A percentile compares a stretch with the other conserved stretches of the same genome.
These are phyloP conservation scores for Ceratocystis variospora DNA, from an alignment of 2,329 filamentous ascomycete species.

Conservation along the genomic window DNA sequence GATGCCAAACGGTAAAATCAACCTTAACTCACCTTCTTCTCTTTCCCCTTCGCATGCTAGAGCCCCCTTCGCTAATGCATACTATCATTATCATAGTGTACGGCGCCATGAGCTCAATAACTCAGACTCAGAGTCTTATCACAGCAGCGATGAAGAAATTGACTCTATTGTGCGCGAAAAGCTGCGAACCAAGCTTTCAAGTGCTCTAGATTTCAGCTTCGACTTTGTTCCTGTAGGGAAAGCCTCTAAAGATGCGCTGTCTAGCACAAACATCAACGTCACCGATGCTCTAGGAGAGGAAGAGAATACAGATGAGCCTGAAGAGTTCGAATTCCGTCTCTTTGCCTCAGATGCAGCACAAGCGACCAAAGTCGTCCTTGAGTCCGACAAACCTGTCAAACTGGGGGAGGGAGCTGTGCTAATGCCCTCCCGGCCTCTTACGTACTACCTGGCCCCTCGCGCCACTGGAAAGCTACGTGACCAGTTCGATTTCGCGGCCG, in stretches of 20 bases:
- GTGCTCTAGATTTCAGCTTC: constrained; percentile 15
- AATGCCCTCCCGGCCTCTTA: constrained; percentile 29
- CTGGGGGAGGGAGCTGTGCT: constrained; percentile 28
- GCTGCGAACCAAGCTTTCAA: constrained; percentile 19
- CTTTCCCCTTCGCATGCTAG: background rate
- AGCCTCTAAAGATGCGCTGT: constrained; percentile 23
- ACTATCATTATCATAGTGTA: constrained; percentile 29
- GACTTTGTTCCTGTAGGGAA: background rate
- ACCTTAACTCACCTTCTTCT: constrained; percentile 16
- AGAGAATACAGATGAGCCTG: constrained; percentile 24
- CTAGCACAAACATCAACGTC: constrained; percentile 16
- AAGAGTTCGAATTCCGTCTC: constrained; percentile 44
- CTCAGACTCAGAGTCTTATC: constrained; percentile 24
- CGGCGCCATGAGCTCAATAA: constrained; percentile 40
- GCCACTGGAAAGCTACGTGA: constrained; percentile 27
- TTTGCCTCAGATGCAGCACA: constrained; percentile 35
- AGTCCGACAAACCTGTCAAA: constrained; percentile 28
- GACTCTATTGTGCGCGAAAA: constrained; percentile 13
- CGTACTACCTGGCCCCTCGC: constrained; percentile 36
- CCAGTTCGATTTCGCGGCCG: constrained; percentile 27
- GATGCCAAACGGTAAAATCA: constrained; percentile 36
- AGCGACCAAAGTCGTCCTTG: constrained; percentile 38
- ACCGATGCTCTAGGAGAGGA: constrained; percentile 18
- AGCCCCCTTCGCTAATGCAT: constrained; percentile 7
- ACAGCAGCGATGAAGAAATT: constrained; percentile 20